A percentile compares a stretch with the other conserved stretches of the same genome.
Evolutionary conservation across 306 rosid species (phyloP).

Genomic region (Citrullus colocynthis): DNA sequence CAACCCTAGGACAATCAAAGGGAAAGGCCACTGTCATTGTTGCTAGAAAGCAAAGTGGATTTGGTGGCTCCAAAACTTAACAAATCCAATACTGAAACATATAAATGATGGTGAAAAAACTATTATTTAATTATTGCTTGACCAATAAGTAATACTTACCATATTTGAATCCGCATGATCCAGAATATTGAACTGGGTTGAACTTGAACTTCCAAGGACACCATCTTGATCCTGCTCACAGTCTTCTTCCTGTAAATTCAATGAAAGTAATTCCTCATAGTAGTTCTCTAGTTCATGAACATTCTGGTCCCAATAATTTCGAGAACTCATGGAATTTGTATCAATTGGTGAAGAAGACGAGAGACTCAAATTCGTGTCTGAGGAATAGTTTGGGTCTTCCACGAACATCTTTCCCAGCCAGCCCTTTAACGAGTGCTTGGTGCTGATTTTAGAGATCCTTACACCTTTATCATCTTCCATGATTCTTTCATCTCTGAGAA

Average conservation of each 20-base stretch:
- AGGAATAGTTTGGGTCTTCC: slow-evolving; percentile 28
- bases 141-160: slow-evolving; percentile 24
- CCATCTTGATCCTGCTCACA: slow-evolving; percentile 21
- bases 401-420: slow-evolving; percentile 61
- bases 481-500: slow-evolving; percentile 41
- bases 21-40: neutral
- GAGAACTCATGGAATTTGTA: slow-evolving; percentile 20
- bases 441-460: slow-evolving; percentile 39
- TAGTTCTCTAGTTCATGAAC: slow-evolving; percentile 49
- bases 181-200: slow-evolving; percentile 29
- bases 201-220: slow-evolving; percentile 17
- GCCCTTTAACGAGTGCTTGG: slow-evolving; percentile 36
- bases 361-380: neutral
- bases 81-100: neutral
- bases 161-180: slow-evolving; percentile 21
- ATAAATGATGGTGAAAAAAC: neutral
- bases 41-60: neutral
- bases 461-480: slow-evolving; percentile 77
- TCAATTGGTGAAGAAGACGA: slow-evolving; percentile 24
- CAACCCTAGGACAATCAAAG: neutral
- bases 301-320: slow-evolving; percentile 46
- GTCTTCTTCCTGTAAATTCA: slow-evolving; percentile 27
- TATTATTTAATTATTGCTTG: neutral
- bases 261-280: slow-evolving; percentile 32
- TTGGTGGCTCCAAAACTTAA: neutral